Evolutionary conservation across 2,329 filamentous ascomycete species (phyloP), one percentile per base, ranked within the genome.

Genomic region (Aspergillus texensis): DNA sequence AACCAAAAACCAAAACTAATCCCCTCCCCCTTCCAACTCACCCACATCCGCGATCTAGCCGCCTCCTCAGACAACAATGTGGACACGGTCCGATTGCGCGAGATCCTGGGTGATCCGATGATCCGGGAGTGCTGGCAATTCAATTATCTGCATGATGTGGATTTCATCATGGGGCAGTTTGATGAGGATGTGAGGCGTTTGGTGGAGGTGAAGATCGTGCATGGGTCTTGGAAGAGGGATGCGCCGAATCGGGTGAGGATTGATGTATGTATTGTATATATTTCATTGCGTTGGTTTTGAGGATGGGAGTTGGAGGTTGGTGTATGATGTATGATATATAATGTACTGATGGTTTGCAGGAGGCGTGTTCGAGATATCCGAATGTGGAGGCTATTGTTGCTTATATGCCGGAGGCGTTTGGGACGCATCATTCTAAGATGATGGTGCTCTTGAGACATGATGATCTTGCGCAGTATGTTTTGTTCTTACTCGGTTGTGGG

Each of bases 351-450:
- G n/a, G 11, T 8, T 12, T 34, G 14, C 34, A 93, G 89, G 82
- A 88, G 73, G 82, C 86, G 69, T 89, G 89, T 56, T 75, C 82
- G 16, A 81, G 82, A 16, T 88, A 90, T 71, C 73, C 82, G 2
- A 94, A 95, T 73, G 85, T 95, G 26, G 82, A 87, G 26, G 82
- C 93, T 1, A 88, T 93, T 65, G 82, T 85, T 19, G 92, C 93
- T 0, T 92, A 88, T 64, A 90, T 96, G 85, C 91, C 92, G 0
- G 91, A 94, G 73, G 87, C 89, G 67, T 96, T 93, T 72, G 93
- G 93, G 3, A 97, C 93, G 0, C 93, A 97, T 76, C 93, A 89
- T 72, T 85, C 91, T 14, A 95, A 96, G 77, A 95, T 96, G 91
- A 86, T 96, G 77, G 81, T 96, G n/a, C 77, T 96, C 4, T 82